These are phyloP conservation scores for Aegilops bicornis DNA, from an alignment of 176 grass and related monocot genomes.

Conservation along the genomic window DNA sequence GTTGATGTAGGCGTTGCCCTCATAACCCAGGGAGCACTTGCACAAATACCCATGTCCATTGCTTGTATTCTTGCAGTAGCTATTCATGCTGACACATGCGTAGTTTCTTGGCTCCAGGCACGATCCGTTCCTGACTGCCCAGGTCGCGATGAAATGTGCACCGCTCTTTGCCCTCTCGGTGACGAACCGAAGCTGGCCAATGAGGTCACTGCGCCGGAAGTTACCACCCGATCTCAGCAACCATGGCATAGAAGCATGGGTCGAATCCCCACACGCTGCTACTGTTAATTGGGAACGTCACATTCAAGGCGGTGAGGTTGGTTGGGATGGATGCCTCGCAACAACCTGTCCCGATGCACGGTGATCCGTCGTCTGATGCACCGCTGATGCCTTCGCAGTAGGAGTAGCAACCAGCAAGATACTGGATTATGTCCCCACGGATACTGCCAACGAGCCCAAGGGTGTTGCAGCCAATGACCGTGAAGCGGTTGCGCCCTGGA, in stretches of 20 bases:
- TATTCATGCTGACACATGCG: conserved; percentile 23
- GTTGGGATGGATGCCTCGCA: background rate
- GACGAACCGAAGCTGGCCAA: background rate
- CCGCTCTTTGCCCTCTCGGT: background rate
- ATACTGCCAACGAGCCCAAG: background rate
- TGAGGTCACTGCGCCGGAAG: background rate
- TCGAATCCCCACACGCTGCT: background rate
- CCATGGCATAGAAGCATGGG: conserved; percentile 10
- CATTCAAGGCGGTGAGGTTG: background rate
- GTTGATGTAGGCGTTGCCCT: conserved; percentile 22
- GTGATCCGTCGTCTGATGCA: background rate
- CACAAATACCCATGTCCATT: conserved; percentile 34
- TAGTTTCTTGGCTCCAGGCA: background rate
- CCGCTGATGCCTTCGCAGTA: background rate
- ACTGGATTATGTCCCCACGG: background rate
- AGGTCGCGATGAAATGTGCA: background rate
- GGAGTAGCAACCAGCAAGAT: background rate
- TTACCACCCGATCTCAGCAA: background rate
- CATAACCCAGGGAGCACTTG: conserved; percentile 27
- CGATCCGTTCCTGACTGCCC: background rate
- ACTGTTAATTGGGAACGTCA: background rate
- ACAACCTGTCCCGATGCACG: background rate
- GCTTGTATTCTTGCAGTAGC: background rate
- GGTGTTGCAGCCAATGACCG: conserved; percentile 3
- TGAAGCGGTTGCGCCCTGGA: background rate